Conservation (phyloP, 148 eudicot genomes). For the Salicornia ramosissima region DNA sequence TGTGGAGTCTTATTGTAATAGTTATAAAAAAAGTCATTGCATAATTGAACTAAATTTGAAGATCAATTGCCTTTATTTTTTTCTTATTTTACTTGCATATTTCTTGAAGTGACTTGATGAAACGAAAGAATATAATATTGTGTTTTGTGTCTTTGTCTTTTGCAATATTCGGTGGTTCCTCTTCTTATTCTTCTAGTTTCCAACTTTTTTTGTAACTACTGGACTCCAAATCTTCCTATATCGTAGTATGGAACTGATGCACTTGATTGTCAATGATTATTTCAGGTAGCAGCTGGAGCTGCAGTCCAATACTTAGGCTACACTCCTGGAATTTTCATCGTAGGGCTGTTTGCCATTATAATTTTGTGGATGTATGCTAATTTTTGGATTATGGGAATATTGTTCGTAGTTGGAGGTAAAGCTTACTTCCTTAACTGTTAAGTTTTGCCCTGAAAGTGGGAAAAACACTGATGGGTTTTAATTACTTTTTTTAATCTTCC, state of each 20-base stretch:
- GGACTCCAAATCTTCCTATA: neutral
- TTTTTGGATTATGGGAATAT: slow-evolving; percentile 90
- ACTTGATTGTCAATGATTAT: slow-evolving; percentile 28
- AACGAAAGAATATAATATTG: too few species aligned
- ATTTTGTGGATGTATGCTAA: slow-evolving; percentile 96
- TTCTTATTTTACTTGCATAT: neutral
- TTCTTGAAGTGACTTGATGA: neutral
- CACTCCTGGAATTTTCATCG: slow-evolving; percentile 94
- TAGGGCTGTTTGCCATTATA: slow-evolving; percentile 85
- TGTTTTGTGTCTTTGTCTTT: neutral
- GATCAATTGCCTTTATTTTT: neutral
- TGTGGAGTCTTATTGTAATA: too few species aligned
- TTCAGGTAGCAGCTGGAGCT: slow-evolving; percentile 90
- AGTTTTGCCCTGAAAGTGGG: neutral
- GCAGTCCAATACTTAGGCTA: slow-evolving; percentile 90
- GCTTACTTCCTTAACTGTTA: slow-evolving; percentile 19
- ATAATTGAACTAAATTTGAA: neutral
- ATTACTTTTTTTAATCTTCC: neutral
- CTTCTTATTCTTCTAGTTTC: neutral
- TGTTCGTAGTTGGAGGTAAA: slow-evolving; percentile 93
- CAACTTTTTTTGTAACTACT: neutral
- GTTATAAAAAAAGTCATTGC: too few species aligned
- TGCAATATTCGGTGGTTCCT: neutral
- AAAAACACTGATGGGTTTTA: neutral
- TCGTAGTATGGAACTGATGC: slow-evolving; percentile 11